Percentiles rank a stretch among this genome's conserved stretches.
These are phyloP conservation scores for Camelina neglecta DNA, from an alignment of 345 rosid genomes.

Conservation along the genomic window DNA sequence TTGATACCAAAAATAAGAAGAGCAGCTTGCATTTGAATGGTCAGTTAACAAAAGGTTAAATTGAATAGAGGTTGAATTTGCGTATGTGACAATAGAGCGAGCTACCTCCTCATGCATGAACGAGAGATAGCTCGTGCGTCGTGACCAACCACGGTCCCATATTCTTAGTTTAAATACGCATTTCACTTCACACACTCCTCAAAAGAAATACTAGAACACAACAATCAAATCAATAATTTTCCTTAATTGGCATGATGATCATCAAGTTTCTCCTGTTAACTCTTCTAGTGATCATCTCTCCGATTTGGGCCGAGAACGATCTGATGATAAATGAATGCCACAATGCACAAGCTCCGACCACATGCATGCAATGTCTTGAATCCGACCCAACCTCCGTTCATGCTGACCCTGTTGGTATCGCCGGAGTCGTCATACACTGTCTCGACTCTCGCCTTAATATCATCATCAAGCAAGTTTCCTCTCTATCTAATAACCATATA, in stretches of 20 bases:
- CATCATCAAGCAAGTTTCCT: slow-evolving; percentile 23
- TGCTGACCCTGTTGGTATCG: slow-evolving; percentile 23
- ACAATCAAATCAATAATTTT: background rate
- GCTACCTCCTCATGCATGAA: background rate
- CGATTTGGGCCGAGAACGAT: slow-evolving; percentile 1
- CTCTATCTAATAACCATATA: no score
- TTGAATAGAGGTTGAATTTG: background rate
- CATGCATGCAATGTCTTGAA: slow-evolving; percentile 39
- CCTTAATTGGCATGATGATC: background rate
- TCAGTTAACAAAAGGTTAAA: background rate
- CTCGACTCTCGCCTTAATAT: slow-evolving; percentile 28
- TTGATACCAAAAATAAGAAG: background rate
- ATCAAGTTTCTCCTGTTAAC: slow-evolving; percentile 20
- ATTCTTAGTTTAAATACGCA: slow-evolving; percentile 16
- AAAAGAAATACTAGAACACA: background rate
- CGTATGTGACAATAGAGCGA: background rate
- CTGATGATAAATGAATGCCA: slow-evolving; percentile 32
- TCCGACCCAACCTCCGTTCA: slow-evolving; percentile 15
- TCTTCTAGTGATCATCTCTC: slow-evolving; percentile 13
- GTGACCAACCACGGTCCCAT: background rate
- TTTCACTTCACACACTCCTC: background rate
- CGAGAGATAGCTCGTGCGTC: slow-evolving; percentile 9
- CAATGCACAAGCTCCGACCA: slow-evolving; percentile 22
- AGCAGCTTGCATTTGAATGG: slow-evolving; percentile 2
- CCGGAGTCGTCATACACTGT: slow-evolving; percentile 24